A percentile compares a stretch with the other conserved stretches of the same genome.
Evolutionary conservation across 2,329 filamentous ascomycete species (phyloP).

Genomic region (Colletotrichum liaoningense): DNA sequence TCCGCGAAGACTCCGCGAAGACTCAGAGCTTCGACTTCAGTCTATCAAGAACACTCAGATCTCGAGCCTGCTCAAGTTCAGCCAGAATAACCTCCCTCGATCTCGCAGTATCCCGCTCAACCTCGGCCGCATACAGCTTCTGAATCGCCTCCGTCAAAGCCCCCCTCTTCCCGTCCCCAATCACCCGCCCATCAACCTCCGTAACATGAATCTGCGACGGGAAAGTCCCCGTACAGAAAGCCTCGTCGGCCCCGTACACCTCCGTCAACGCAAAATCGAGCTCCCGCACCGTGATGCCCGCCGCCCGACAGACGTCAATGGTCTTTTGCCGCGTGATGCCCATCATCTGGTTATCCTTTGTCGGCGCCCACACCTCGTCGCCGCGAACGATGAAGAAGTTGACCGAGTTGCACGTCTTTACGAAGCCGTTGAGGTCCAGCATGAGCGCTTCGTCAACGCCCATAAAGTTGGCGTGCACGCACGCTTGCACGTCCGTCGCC

Average conservation of each 20-base stretch:
- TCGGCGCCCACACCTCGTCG: constrained; percentile 45
- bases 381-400: constrained; percentile 48
- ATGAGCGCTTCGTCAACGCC: constrained; percentile 45
- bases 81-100: constrained; percentile 38
- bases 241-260: constrained; percentile 45
- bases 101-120: constrained; percentile 38
- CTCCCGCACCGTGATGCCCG: constrained; percentile 41
- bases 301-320: constrained; percentile 43
- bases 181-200: constrained; percentile 40
- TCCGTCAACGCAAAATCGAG: constrained; percentile 45
- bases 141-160: constrained; percentile 40
- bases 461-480: constrained; percentile 44
- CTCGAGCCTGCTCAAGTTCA: constrained; percentile 40
- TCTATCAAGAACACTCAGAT: constrained; percentile 36
- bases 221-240: constrained; percentile 45
- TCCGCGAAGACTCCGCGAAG: too few species aligned
- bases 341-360: constrained; percentile 46
- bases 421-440: constrained; percentile 43
- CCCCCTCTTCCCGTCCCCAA: constrained; percentile 41
- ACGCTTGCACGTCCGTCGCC: constrained; percentile 45
- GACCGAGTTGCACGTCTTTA: constrained; percentile 47
- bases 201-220: constrained; percentile 43
- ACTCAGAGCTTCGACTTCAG: constrained; percentile 4
- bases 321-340: constrained; percentile 45
- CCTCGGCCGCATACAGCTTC: constrained; percentile 39